Evolutionary conservation across 345 rosid species (phyloP), one percentile per base, ranked within the genome.

Genomic region (Pugionium dolabratum): DNA sequence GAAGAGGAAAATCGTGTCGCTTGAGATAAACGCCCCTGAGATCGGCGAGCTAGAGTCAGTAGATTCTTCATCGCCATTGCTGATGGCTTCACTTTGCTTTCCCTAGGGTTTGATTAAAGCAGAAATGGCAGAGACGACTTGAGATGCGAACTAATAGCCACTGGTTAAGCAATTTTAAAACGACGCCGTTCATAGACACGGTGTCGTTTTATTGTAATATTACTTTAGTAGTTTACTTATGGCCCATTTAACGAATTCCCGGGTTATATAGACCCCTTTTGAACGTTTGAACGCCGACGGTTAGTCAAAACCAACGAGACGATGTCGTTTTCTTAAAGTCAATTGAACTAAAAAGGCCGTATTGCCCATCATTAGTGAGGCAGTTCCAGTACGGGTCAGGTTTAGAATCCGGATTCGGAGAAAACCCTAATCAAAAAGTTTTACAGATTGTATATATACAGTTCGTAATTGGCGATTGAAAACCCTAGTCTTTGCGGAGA

Each of bases 11-110:
- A 82, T 55, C 97, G 76, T 31, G 59, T 35, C 31, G 76, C 3
- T 48, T 66, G 69, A 69, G 72, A 4, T 49, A 54, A 40, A 50
- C 82, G 79, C 4, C 69, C 72, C 66, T 74, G 82, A 28, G 91
- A 82, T 66, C 93, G 84, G 37, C 87, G 91, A 34, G 88, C 82
- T 31, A 79, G 9, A 50, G 82, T 50, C 3, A 86, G 74, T 7
- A 90, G 83, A 70, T 78, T 54, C 57, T 75, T 75, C 26, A 75
- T 51, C 64, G 84, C 83, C 87, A 83, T 83, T 66, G 53, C 76
- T 45, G 39, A 59, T 71, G 66, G 33, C 43, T 41, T 43, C 61
- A 64, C 80, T 52, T 52, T 42, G n/a, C 56, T 47, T 31, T 56
- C 43, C 2, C 10, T 70, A 63, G 81, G 76, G 76, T 79, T 76